These are phyloP conservation scores for Naganishia sp. DNA, from an alignment of 1,284 basidiomycete genomes.

Conservation along the genomic window DNA sequence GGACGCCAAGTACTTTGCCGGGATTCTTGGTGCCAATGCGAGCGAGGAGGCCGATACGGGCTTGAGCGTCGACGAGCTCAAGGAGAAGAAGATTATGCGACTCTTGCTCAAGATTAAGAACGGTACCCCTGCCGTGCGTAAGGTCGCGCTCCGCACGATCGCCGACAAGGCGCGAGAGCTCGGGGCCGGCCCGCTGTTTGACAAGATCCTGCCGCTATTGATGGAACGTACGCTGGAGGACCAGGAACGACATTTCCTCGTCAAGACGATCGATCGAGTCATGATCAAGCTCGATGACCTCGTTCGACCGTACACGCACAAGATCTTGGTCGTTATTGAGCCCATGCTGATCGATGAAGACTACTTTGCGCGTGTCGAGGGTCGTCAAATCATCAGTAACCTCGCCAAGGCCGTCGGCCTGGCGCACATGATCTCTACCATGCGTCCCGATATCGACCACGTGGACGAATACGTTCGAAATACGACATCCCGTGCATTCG, in stretches of 20 bases:
- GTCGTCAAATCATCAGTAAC: conserved; percentile 98
- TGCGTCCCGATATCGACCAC: conserved; percentile 99
- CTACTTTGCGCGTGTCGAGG: conserved; percentile 98
- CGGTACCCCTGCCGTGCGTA: conserved; percentile 95
- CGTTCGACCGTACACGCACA: conserved; percentile 98
- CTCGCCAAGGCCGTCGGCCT: conserved; percentile 97
- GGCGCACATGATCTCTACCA: conserved; percentile 99
- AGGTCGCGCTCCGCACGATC: conserved; percentile 95
- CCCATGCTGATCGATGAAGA: conserved; percentile 98
- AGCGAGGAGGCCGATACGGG: conserved; percentile 83
- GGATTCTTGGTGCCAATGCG: conserved; percentile 78
- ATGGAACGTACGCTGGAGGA: conserved; percentile 99
- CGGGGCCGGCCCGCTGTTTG: conserved; percentile 97
- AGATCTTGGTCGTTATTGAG: conserved; percentile 99
- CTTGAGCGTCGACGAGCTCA: conserved; percentile 96
- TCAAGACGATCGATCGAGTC: conserved; percentile 99
- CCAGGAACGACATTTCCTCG: conserved; percentile 95
- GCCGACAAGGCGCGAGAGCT: conserved; percentile 99
- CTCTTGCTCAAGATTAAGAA: conserved; percentile 99
- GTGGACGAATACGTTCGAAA: conserved; percentile 99
- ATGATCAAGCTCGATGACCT: conserved; percentile 99
- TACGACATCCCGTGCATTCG: conserved; percentile 97
- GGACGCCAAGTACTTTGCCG: conserved; percentile 96
- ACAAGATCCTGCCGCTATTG: conserved; percentile 96
- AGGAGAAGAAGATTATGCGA: conserved; percentile 99